Base-by-base conservation (phyloP, 805 yeast species). In the Kodamaea lidongshanica region DNA sequence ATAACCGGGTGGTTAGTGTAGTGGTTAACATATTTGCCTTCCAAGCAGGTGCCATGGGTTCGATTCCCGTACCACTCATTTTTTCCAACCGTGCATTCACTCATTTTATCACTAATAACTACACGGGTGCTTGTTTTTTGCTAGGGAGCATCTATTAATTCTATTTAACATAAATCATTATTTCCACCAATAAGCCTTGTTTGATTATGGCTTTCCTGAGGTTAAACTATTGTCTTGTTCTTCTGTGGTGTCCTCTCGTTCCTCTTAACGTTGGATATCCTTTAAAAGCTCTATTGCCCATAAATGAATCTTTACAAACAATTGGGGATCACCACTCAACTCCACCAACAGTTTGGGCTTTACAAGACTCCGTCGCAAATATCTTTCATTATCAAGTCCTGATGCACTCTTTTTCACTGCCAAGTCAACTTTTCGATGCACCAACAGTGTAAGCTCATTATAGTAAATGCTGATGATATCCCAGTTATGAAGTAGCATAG, bases 231-330 rank as follows among this genome's bases (percentile, higher is more conserved):
- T n/a, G n/a, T n/a, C n/a, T 19, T 19, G n/a, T 19, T 19, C 21
- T 8, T 19, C 21, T 19, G 10, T 8, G 8, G n/a, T 19, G n/a
- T n/a, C n/a, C n/a, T n/a, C n/a, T 22, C 8, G 12, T 12, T 24
- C 8, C n/a, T 10, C 15, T 16, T 27, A 36, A 13, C 29, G 30
- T 12, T 27, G 13, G 6, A 60, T 39, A 28, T 53, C 58, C 25
- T 58, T 60, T 12, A 77, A 44, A 14, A 80, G 45, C 32, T 67
- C 72, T 0, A 75, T 48, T 15, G 77, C 79, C 79, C 86, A 78
- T 7, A 76, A 50, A 48, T 80, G 89, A 8, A 79, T 52, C 38
- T 72, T 69, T 12, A 75, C 62, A 37, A 79, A 70, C 7, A 74
- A 54, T 16, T 67, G 57, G 4, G 63, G 67, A 39, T 78, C 82